Base-by-base conservation (phyloP, 352 stramenopile genomes). In the Thalassiosira hispida region DNA sequence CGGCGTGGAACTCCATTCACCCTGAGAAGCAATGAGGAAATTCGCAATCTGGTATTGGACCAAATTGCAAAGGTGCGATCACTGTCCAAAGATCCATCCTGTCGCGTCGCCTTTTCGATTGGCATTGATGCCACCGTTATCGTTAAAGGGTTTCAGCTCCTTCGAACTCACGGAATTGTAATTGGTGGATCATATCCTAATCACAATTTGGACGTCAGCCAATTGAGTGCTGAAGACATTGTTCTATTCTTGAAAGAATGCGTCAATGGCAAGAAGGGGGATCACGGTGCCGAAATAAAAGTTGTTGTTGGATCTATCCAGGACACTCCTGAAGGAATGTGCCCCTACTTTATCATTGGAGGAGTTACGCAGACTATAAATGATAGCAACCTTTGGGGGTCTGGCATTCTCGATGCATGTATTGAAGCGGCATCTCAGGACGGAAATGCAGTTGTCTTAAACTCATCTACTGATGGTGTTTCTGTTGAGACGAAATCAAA, bases 101-200 rank as follows among this genome's bases (percentile, higher is more conserved):
- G 11, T 49, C 14, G 9, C 4, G 20, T 55, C 2, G 18, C 46
- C 46, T 55, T 55, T 27, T 29, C 46, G 3, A 12, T 25, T 55
- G 60, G 60, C 9, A 14, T 68, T 35, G 60, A 68, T 44, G 60
- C 60, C 4, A 68, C 60, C 1, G 8, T 33, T 14, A 16, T 68
- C 1, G 60, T 68, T 27, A 20, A 42, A 44, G 60, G 1, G 8
- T 68, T 2, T 0, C 35, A 56, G 20, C 1, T 38, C 14, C 3
- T 56, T 57, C 1, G 0, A 57, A 29, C 2, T 23, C 35, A 25
- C 1, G 27, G 12, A 16, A 18, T 49, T 14, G n/a, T 55, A 16
- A n/a, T 55, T 23, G 60, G 60, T 27, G 60, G 33, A 1, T 5
- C 33, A 42, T 38, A 14, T 67, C 60, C 60, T 16, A 53, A 68